Base-by-base conservation (phyloP, 352 stramenopile species). In the Aphanomyces cochlioides region DNA sequence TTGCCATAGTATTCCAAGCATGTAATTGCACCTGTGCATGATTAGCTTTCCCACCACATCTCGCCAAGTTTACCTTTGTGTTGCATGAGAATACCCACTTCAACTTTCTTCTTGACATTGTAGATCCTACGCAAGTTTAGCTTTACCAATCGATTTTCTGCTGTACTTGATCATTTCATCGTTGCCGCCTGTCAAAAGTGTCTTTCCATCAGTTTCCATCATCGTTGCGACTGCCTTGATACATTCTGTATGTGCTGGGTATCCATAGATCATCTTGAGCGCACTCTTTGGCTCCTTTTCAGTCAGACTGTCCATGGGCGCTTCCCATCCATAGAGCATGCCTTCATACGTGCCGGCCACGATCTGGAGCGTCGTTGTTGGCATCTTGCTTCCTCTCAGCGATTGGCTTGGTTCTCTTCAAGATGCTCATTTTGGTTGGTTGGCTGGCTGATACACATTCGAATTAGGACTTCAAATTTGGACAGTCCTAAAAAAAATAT, bases 161-260 rank as follows among this genome's bases (percentile, higher is more conserved):
- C 13, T 75, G 64, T 67, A 95, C 87, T 93, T 95, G 83, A 96
- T 90, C 77, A 88, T 89, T 76, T 96, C 88, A 77, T 96, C 88
- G 66, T 81, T 92, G 72, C 78, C 74, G 66, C 88, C 88, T 8
- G 84, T 93, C 54, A 96, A 75, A 65, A 96, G 77, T 57, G 83
- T 90, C 75, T 90, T 92, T 74, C 85, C 83, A 61, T 91, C 79
- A 69, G 90, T 88, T 53, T 85, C 84, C 21, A 72, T 82, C 81
- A 92, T 92, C 21, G 93, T 78, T 69, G 86, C 76, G 53, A 94
- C 84, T 70, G 84, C 91, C 72, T 93, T 93, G 79, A 94, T 91
- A 72, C 86, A 93, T 66, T 94, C 88, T 17, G 81, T 70, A 76
- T 96, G 88, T 53, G 86, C 88, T 41, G 84, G 78, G 72, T 93